A percentile compares a stretch with the other conserved stretches of the same genome.
phyloP scores from a whole-genome alignment of 2,329 filamentous ascomycete species.

The Alternaria arborescens region DNA sequence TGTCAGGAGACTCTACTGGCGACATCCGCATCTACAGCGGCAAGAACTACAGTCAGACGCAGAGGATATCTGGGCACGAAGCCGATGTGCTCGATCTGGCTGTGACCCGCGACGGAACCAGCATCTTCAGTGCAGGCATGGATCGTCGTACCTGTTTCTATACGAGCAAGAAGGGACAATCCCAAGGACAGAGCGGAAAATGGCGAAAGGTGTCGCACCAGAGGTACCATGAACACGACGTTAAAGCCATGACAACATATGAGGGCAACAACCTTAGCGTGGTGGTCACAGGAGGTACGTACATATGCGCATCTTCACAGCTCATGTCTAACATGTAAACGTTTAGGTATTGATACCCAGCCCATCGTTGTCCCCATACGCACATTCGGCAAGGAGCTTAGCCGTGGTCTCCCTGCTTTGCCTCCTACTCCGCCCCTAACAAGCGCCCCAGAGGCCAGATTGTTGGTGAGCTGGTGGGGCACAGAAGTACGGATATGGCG shows the following conservation, averaged over 20 bases:
- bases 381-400: constrained; percentile 79
- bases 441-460: constrained; percentile 75
- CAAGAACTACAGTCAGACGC: constrained; percentile 86
- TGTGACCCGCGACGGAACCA: constrained; percentile 78
- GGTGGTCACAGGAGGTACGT: constrained; percentile 85
- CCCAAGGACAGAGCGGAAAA: constrained; percentile 53
- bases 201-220: constrained; percentile 90
- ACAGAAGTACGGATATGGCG: constrained; percentile 86
- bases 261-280: constrained; percentile 86
- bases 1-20: constrained; percentile 93
- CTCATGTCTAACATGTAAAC: neutral
- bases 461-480: constrained; percentile 93
- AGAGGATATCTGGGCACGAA: constrained; percentile 85
- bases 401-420: constrained; percentile 81
- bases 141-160: constrained; percentile 88
- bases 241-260: constrained; percentile 91
- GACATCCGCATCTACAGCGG: constrained; percentile 94
- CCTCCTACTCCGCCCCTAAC: constrained; percentile 79
- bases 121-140: constrained; percentile 89
- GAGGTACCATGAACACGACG: constrained; percentile 90
- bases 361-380: constrained; percentile 83
- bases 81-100: constrained; percentile 92
- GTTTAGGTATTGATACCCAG: constrained; percentile 79
- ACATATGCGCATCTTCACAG: neutral
- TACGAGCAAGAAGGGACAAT: constrained; percentile 55